Conservation (phyloP, 2,329 filamentous ascomycete genomes). For the Diaporthe destruens region DNA sequence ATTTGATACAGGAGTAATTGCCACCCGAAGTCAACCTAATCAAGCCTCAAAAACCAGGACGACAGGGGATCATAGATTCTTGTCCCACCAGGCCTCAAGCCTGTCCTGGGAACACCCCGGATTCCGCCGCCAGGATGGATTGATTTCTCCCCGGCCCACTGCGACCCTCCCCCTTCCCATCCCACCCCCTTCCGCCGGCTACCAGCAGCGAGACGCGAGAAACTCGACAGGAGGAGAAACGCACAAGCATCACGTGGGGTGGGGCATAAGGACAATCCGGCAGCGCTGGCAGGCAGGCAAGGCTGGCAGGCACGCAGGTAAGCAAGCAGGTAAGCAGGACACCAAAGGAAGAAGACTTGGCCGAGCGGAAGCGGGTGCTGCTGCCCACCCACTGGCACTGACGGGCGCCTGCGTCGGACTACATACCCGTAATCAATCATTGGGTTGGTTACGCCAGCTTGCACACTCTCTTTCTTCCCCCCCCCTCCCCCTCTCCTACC, state of each 20-base stretch:
- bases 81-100: not conserved
- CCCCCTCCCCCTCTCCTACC: too few relatives aligned
- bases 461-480: not conserved
- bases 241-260: not conserved
- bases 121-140: not conserved
- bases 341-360: not conserved
- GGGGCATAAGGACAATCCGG: not conserved
- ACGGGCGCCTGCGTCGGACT: slow-evolving; percentile 13
- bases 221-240: not conserved
- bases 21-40: not conserved
- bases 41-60: not conserved
- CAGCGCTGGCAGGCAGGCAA: not conserved
- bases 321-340: slow-evolving; percentile 8
- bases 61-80: not conserved
- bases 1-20: not conserved
- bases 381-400: not conserved
- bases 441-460: slow-evolving; percentile 24
- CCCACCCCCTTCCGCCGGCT: not conserved
- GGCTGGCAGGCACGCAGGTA: slow-evolving; percentile 1
- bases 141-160: not conserved
- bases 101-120: not conserved
- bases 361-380: not conserved
- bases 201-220: not conserved
- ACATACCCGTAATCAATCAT: not conserved
- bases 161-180: not conserved